A percentile compares a stretch with the other conserved stretches of the same genome.
Conservation (phyloP, 1,284 basidiomycete species). For the Flammula alnicola region DNA sequence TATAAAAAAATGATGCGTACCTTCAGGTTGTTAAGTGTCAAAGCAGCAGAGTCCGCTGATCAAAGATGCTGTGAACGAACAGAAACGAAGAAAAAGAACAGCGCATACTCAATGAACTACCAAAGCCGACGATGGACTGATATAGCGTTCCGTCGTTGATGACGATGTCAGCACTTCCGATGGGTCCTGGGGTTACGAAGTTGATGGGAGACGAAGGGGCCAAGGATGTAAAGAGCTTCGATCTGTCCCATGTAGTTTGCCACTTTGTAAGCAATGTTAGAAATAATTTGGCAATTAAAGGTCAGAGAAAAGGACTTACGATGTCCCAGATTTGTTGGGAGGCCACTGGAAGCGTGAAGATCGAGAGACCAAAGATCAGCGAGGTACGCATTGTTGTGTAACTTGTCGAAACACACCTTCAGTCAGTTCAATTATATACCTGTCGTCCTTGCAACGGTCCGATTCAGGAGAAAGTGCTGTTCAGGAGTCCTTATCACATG, state of each 20-base stretch:
- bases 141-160: slow-evolving; percentile 47
- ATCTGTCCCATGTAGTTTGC: slow-evolving; percentile 69
- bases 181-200: slow-evolving; percentile 50
- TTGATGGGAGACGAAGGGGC: slow-evolving; percentile 54
- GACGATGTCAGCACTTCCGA: slow-evolving; percentile 52
- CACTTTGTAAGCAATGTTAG: slow-evolving; percentile 42
- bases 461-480: not conserved
- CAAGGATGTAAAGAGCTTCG: slow-evolving; percentile 52
- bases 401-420: not conserved
- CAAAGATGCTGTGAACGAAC: not conserved
- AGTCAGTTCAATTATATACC: not conserved
- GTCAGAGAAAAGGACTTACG: slow-evolving; percentile 7
- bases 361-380: slow-evolving; percentile 4
- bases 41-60: slow-evolving; percentile 57
- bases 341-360: not conserved
- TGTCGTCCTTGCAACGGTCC: not conserved
- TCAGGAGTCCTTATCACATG: not conserved
- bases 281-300: not conserved
- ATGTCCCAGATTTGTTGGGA: slow-evolving; percentile 23
- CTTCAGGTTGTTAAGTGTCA: slow-evolving; percentile 54
- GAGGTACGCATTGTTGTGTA: slow-evolving; percentile 6
- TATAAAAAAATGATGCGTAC: slow-evolving; percentile 27
- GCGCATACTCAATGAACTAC: slow-evolving; percentile 51
- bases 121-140: slow-evolving; percentile 56
- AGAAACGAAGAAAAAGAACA: not conserved